Percentiles rank a stretch among this genome's conserved stretches.
Evolutionary conservation across 768 basidiomycete genomes (phyloP).

Genomic region (Mycena haematopus): DNA sequence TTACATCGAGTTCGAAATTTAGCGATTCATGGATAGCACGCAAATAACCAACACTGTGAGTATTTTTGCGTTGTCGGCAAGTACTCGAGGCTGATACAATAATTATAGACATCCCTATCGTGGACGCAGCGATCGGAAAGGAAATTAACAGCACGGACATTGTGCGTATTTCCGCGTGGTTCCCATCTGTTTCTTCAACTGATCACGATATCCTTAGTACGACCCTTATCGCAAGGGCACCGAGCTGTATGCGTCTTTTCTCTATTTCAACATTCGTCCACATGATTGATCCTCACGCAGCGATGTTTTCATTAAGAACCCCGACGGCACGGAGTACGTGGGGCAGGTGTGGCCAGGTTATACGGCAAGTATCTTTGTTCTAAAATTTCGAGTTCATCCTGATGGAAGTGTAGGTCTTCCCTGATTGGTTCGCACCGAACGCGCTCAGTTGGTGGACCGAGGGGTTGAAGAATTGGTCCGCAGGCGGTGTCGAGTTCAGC

Average conservation of each 20-base stretch:
- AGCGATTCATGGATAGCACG: not conserved
- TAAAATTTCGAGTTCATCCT: too few relatives aligned
- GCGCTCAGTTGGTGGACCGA: constrained; percentile 67
- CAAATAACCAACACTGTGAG: constrained; percentile 56
- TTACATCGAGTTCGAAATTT: too few relatives aligned
- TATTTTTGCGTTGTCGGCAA: not conserved
- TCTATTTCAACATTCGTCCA: too few relatives aligned
- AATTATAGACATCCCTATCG: constrained; percentile 68
- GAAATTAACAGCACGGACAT: constrained; percentile 65
- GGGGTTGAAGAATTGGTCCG: constrained; percentile 60
- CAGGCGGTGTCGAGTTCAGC: constrained; percentile 53
- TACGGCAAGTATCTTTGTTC: too few relatives aligned
- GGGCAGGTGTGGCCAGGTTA: constrained; percentile 84
- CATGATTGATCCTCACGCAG: constrained; percentile 37
- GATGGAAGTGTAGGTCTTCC: constrained; percentile 57
- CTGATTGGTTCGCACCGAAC: constrained; percentile 65
- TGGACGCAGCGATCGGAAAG: constrained; percentile 67
- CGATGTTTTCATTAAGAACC: constrained; percentile 77
- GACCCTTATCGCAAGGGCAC: constrained; percentile 68
- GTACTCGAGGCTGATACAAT: not conserved
- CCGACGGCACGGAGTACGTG: constrained; percentile 72
- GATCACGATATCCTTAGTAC: constrained; percentile 63
- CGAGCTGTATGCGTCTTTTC: constrained; percentile 47
- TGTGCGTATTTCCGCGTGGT: constrained; percentile 47
- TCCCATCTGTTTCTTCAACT: too few relatives aligned